Evolutionary conservation across 805 yeast genomes (phyloP).

Genomic region (Saturnispora mendoncae): DNA sequence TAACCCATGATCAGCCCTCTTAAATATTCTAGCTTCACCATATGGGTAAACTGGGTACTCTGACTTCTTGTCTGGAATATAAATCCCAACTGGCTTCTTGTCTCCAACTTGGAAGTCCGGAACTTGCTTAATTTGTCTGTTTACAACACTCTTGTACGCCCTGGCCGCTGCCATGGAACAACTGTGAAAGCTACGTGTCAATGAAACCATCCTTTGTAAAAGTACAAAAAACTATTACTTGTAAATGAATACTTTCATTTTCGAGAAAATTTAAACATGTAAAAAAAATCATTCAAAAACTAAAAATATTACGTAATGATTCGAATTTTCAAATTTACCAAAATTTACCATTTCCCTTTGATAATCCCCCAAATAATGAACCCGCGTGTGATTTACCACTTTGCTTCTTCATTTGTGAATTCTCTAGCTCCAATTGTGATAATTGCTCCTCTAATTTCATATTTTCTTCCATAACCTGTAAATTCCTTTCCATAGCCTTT

Average conservation of each 20-base stretch:
- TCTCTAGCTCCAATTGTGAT: conserved; percentile 31
- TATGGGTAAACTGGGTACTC: conserved; percentile 63
- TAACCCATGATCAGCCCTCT: conserved; percentile 79
- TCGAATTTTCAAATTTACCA: conserved; percentile 8
- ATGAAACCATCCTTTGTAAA: neutral
- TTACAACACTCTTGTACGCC: conserved; percentile 34
- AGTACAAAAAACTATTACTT: no score
- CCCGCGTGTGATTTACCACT: conserved; percentile 14
- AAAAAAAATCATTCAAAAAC: neutral
- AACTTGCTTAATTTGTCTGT: conserved; percentile 36
- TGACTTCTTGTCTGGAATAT: conserved; percentile 36
- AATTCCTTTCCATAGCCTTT: conserved; percentile 50
- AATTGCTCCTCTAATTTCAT: conserved; percentile 47
- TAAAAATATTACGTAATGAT: neutral
- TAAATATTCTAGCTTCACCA: conserved; percentile 69
- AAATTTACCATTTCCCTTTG: conserved; percentile 12
- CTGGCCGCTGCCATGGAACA: conserved; percentile 17
- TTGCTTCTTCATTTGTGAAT: conserved; percentile 25
- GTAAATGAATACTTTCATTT: no score
- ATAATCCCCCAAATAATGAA: conserved; percentile 10
- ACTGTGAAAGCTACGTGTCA: neutral
- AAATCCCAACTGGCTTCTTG: conserved; percentile 32
- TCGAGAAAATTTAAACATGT: neutral
- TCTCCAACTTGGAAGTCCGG: conserved; percentile 48
- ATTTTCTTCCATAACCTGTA: conserved; percentile 59